A percentile compares a stretch with the other conserved stretches of the same genome.
Evolutionary conservation across 2,329 filamentous ascomycete genomes (phyloP).

Genomic region (Microsporum audouinii): DNA sequence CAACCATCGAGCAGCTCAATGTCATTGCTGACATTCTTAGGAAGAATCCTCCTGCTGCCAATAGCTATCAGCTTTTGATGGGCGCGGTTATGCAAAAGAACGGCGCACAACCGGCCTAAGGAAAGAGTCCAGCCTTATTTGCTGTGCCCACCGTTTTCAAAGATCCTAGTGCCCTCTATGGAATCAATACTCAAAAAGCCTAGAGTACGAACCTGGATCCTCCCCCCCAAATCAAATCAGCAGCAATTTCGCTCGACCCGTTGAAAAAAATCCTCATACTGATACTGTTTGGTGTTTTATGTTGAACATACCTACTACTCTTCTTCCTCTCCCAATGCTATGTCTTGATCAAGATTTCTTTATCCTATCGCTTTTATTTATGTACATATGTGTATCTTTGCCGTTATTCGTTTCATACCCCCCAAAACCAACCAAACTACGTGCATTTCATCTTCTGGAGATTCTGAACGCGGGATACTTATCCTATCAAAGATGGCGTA

Average conservation of each 20-base stretch:
- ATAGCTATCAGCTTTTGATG: slow-evolving; percentile 42
- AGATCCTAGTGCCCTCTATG: neutral
- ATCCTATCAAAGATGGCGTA: neutral
- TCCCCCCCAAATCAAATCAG: neutral
- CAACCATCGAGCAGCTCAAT: slow-evolving; percentile 60
- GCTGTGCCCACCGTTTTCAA: neutral
- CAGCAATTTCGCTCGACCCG: neutral
- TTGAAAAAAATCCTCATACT: neutral
- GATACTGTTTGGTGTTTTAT: neutral
- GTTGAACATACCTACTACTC: neutral
- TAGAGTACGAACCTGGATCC: neutral
- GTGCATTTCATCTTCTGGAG: neutral
- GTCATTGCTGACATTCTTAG: slow-evolving; percentile 60
- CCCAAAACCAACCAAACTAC: neutral
- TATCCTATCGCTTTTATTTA: neutral
- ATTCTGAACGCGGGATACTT: neutral
- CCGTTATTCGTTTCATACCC: neutral
- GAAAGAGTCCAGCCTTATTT: neutral
- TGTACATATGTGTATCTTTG: neutral
- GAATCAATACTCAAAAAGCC: neutral
- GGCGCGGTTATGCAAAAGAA: slow-evolving; percentile 31
- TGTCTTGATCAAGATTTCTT: neutral
- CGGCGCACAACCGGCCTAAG: slow-evolving; percentile 14
- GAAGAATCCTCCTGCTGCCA: slow-evolving; percentile 52
- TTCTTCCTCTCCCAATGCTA: neutral